Evolutionary conservation across 306 rosid genomes (phyloP), one percentile per base, ranked within the genome.

Genomic region (Quercus wislizeni): DNA sequence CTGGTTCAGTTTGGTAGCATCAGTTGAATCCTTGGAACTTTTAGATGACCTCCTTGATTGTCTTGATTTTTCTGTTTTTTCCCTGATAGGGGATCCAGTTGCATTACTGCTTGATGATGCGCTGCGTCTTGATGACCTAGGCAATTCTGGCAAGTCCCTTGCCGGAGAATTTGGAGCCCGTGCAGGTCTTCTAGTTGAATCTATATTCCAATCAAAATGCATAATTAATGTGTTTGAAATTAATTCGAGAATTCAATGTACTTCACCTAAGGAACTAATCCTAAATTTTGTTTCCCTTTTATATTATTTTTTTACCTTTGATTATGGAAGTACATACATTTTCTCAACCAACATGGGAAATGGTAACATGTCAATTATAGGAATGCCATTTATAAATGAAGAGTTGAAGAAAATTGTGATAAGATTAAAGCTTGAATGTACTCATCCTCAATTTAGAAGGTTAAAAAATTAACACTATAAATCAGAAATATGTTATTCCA

Each of bases 61-160:
- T 74, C 72, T 93, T 14, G 91, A 69, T 71, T 81, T 96, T 41
- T 93, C 94, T 73, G 89, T 59, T 56, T 83, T 91, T 58, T 85
- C 98, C 54, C 78, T 89, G 14, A 51, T 81, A 4, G 92, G 97
- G 2, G 91, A 85, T 30, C 80, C 95, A 41, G 78, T 76, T 1
- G 73, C 59, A 15, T 64, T 68, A 20, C 79, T 75, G 43, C 18
- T 35, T 28, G 89, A 61, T 71, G 74, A 62, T 31, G 80, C 4
- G 80, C 85, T 94, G 4, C 81, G 73, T 77, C 87, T 83, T 0
- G 91, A 87, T 25, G 91, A 55, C 77, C 75, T 91, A 0, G 92
- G 89, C 52, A 83, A 21, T 21, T 89, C 93, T 3, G 86, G 82
- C 58, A 62, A 14, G 72, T 86, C 89, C 20, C 86, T 76, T 1